Percentiles rank a stretch among this genome's conserved stretches.
Evolutionary conservation across 2,329 filamentous ascomycete genomes (phyloP).

Genomic region (Aspergillus tanneri): DNA sequence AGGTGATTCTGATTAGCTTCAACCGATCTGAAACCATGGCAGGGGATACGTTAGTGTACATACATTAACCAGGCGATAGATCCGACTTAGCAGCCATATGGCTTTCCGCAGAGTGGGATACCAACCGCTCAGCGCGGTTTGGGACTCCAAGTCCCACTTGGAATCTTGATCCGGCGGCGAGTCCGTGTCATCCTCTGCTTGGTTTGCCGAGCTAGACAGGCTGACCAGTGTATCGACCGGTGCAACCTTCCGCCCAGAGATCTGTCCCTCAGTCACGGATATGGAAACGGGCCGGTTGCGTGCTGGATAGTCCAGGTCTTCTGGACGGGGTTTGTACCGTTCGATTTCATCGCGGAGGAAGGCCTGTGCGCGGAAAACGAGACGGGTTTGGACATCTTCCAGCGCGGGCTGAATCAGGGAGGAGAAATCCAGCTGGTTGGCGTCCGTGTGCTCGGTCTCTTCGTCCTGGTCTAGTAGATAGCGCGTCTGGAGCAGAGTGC

Average conservation of each 20-base stretch:
- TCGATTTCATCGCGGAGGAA: constrained; percentile 67
- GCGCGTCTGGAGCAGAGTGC: constrained; percentile 63
- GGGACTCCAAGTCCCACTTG: constrained; percentile 56
- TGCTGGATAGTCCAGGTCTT: constrained; percentile 64
- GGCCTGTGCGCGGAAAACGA: constrained; percentile 64
- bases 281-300: constrained; percentile 47
- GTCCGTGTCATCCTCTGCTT: constrained; percentile 53
- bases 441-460: constrained; percentile 50
- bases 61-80: constrained; percentile 69
- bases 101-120: constrained; percentile 67
- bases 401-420: constrained; percentile 62
- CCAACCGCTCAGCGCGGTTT: constrained; percentile 60
- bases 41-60: not conserved
- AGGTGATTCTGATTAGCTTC: constrained; percentile 16
- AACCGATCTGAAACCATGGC: not conserved
- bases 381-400: constrained; percentile 65
- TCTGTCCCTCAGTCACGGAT: constrained; percentile 44
- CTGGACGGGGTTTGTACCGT: constrained; percentile 62
- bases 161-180: constrained; percentile 43
- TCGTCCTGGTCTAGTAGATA: constrained; percentile 62
- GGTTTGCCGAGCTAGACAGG: constrained; percentile 50
- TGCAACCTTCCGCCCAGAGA: constrained; percentile 56
- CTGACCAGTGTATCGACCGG: constrained; percentile 40
- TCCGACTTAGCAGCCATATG: constrained; percentile 66
- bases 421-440: constrained; percentile 61